These are phyloP conservation scores for Saraca asoca DNA, from an alignment of 331 rosid species.

Conservation along the genomic window DNA sequence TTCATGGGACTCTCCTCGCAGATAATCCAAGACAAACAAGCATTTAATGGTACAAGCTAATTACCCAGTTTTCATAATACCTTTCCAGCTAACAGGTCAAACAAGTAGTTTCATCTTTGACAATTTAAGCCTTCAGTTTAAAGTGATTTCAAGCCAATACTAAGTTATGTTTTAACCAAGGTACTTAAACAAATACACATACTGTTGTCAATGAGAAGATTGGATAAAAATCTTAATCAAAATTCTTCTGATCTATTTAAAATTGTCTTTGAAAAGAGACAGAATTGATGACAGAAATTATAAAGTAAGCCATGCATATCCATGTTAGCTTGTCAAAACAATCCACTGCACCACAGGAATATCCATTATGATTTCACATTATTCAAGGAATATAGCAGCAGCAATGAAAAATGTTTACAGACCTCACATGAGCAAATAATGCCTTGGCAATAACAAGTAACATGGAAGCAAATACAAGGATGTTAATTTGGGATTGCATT, in stretches of 20 bases:
- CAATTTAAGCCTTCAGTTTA: slow-evolving; percentile 13
- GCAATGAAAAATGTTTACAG: slow-evolving; percentile 41
- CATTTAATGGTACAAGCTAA: not conserved
- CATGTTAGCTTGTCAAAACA: not conserved
- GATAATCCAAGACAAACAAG: slow-evolving; percentile 9
- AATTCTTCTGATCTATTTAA: slow-evolving; percentile 6
- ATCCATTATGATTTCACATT: slow-evolving; percentile 14
- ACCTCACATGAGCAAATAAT: slow-evolving; percentile 96
- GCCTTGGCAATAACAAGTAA: slow-evolving; percentile 88
- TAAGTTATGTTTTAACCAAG: slow-evolving; percentile 11
- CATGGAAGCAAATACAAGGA: slow-evolving; percentile 85
- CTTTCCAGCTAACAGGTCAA: not conserved
- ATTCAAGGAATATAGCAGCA: slow-evolving; percentile 31
- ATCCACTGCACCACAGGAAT: not conserved
- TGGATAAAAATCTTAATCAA: not conserved
- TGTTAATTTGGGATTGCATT: slow-evolving; percentile 68
- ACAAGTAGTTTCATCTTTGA: slow-evolving; percentile 11
- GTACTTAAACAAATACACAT: not conserved
- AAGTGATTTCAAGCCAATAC: slow-evolving; percentile 26
- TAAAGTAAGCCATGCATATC: slow-evolving; percentile 9
- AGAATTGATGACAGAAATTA: not conserved
- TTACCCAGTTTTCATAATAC: not conserved
- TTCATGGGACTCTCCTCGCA: not conserved
- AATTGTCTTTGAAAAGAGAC: not conserved
- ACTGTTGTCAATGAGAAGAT: too few relatives aligned